Percentiles rank a stretch among this genome's conserved stretches.
Conservation (phyloP, 495 filamentous ascomycete species). For the Tuber magnatum region DNA sequence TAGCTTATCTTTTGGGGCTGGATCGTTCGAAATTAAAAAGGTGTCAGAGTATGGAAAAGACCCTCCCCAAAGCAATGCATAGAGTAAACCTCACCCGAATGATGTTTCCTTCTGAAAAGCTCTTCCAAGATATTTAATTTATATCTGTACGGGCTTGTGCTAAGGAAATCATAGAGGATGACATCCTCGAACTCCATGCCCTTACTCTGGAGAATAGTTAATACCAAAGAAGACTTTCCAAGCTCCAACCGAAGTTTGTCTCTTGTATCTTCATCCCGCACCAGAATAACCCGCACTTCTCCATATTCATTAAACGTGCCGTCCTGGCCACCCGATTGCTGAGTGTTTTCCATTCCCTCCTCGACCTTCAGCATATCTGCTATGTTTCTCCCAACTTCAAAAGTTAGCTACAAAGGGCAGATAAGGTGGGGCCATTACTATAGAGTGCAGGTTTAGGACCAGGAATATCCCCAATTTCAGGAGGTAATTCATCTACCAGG, state of each 20-base stretch:
- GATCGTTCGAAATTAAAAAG: neutral
- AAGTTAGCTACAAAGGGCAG: neutral
- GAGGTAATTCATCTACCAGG: conserved; percentile 44
- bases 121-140: conserved; percentile 7
- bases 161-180: conserved; percentile 32
- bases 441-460: conserved; percentile 45
- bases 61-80: neutral
- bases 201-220: conserved; percentile 47
- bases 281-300: conserved; percentile 46
- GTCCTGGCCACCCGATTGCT: neutral
- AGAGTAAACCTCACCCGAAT: neutral
- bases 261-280: conserved; percentile 41
- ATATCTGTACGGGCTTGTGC: conserved; percentile 8
- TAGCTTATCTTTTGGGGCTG: neutral
- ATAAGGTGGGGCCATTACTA: neutral
- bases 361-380: neutral
- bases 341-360: neutral
- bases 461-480: conserved; percentile 42
- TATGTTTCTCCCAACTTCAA: neutral
- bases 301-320: conserved; percentile 42
- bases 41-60: neutral
- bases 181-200: conserved; percentile 48
- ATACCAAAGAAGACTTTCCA: conserved; percentile 40
- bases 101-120: neutral
- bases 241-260: conserved; percentile 24